These are phyloP conservation scores for Babesia ovis DNA, from an alignment of 169 alveolate genomes.

Conservation along the genomic window DNA sequence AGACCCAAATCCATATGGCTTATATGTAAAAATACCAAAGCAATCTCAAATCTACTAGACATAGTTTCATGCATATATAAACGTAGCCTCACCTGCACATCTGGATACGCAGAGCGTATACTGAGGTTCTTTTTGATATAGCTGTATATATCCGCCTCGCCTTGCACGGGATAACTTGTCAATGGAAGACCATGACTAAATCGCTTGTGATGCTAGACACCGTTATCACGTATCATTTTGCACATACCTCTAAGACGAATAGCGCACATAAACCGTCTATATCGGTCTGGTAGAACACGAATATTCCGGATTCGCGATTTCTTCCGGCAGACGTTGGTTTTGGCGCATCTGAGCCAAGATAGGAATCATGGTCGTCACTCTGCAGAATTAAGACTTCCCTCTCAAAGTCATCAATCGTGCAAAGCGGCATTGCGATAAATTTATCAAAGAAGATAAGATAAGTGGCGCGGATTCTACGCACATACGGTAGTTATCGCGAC, in stretches of 20 bases:
- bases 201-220: conserved; percentile 56
- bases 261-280: conserved; percentile 65
- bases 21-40: too few relatives aligned
- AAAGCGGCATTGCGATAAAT: conserved; percentile 55
- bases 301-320: conserved; percentile 29
- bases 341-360: conserved; percentile 3
- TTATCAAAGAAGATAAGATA: not conserved
- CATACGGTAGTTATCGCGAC: conserved; percentile 1
- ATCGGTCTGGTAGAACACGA: conserved; percentile 63
- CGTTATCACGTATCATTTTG: not conserved
- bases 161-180: conserved; percentile 55
- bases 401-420: conserved; percentile 63
- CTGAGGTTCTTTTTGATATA: conserved; percentile 62
- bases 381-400: conserved; percentile 32
- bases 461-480: not conserved
- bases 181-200: conserved; percentile 51
- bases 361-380: conserved; percentile 1
- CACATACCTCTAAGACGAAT: conserved; percentile 63
- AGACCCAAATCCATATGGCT: too few relatives aligned
- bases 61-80: not conserved
- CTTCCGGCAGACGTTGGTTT: not conserved
- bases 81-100: conserved; percentile 37
- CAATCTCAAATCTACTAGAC: too few relatives aligned
- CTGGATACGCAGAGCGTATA: conserved; percentile 49
- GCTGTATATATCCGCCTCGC: conserved; percentile 66